A percentile compares a stretch with the other conserved stretches of the same genome.
Conservation (phyloP, 768 basidiomycete species). For the Rhodotorula graminis region DNA sequence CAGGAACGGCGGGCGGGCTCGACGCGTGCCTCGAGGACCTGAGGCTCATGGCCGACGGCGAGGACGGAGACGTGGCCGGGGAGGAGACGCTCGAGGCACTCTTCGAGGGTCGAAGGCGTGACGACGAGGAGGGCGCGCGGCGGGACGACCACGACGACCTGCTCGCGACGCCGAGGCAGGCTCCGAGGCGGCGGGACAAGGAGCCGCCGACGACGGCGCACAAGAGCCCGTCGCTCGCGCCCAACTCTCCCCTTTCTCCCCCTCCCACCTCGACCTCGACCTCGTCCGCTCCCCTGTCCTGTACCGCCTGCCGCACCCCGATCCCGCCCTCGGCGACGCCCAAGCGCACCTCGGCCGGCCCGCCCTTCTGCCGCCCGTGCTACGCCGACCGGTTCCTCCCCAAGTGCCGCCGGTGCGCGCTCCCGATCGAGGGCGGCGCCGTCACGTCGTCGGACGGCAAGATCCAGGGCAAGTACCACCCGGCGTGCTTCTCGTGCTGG, state of each 20-base stretch:
- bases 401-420: constrained; percentile 41
- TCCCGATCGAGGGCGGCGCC: constrained; percentile 41
- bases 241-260: neutral
- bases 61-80: neutral
- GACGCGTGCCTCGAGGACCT: constrained; percentile 34
- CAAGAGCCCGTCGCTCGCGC: no score
- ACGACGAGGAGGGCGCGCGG: neutral
- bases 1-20: constrained; percentile 9
- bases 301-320: constrained; percentile 13
- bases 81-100: constrained; percentile 5
- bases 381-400: constrained; percentile 42
- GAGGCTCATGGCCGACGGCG: constrained; percentile 15
- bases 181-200: neutral
- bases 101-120: neutral
- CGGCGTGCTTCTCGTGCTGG: constrained; percentile 30
- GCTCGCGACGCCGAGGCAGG: neutral
- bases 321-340: neutral
- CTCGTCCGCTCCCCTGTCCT: neutral
- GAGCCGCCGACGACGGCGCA: neutral
- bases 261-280: neutral
- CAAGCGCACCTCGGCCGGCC: constrained; percentile 28
- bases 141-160: neutral
- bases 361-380: constrained; percentile 38
- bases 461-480: constrained; percentile 41
- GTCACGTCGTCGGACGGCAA: constrained; percentile 41